These are phyloP conservation scores for Camelina laxa DNA, from an alignment of 345 rosid species.

Conservation along the genomic window DNA sequence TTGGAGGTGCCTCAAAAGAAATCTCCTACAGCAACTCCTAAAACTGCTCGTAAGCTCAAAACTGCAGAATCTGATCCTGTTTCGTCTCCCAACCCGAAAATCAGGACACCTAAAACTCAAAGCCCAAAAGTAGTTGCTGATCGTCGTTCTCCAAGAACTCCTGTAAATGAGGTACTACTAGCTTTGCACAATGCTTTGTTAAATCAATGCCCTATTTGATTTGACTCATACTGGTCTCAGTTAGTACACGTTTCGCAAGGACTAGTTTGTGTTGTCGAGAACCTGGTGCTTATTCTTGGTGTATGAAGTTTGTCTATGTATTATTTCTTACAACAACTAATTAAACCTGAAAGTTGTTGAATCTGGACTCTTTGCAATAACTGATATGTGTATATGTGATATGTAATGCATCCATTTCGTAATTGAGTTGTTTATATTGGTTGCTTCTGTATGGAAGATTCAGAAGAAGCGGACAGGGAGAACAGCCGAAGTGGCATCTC, in stretches of 20 bases:
- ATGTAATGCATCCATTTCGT: not conserved
- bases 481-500: slow-evolving; percentile 67
- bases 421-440: slow-evolving; percentile 6
- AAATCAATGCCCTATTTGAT: slow-evolving; percentile 5
- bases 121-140: slow-evolving; percentile 73
- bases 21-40: slow-evolving; percentile 66
- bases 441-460: slow-evolving; percentile 36
- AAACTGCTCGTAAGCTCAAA: slow-evolving; percentile 72
- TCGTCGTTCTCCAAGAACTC: slow-evolving; percentile 71
- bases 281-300: not conserved
- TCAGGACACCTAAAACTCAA: slow-evolving; percentile 66
- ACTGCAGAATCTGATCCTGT: slow-evolving; percentile 55
- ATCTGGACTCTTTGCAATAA: slow-evolving; percentile 3
- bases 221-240: not conserved
- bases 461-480: slow-evolving; percentile 67
- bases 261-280: not conserved
- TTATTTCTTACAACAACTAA: not conserved
- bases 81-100: slow-evolving; percentile 56
- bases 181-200: slow-evolving; percentile 22
- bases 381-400: slow-evolving; percentile 16
- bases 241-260: not conserved
- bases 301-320: slow-evolving; percentile 20
- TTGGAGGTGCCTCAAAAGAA: slow-evolving; percentile 73
- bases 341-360: slow-evolving; percentile 9
- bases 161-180: slow-evolving; percentile 68